Conservation (phyloP, 805 yeast species). For the Kluyveromyces wickerhamii region DNA sequence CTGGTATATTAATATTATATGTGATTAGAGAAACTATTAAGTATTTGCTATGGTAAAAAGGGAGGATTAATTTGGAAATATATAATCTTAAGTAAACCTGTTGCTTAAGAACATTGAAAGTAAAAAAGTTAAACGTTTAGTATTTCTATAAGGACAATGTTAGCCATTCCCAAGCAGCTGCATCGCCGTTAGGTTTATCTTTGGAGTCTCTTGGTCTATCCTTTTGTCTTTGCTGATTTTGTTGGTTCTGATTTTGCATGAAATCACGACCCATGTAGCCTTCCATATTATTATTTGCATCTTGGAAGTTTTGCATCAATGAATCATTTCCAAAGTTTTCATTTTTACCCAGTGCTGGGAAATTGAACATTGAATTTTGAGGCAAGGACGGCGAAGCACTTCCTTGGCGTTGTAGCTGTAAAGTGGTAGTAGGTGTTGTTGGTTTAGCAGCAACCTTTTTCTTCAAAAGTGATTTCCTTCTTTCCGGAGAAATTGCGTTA, state of each 20-base stretch:
- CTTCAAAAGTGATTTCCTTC: slow-evolving; percentile 1
- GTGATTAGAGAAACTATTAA: no score
- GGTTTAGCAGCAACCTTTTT: neutral
- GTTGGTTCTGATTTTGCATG: neutral
- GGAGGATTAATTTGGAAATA: no score
- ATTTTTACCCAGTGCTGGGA: neutral
- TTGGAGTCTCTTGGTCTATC: neutral
- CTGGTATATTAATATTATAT: no score
- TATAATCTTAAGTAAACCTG: slow-evolving; percentile 4
- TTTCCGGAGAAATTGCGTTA: slow-evolving; percentile 3
- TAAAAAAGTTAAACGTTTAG: neutral
- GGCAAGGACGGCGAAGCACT: slow-evolving; percentile 2
- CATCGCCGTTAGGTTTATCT: slow-evolving; percentile 6
- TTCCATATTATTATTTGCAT: no score
- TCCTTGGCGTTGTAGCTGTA: slow-evolving; percentile 1
- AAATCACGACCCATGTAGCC: slow-evolving; percentile 1
- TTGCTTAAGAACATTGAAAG: slow-evolving; percentile 1
- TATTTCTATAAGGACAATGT: slow-evolving; percentile 8
- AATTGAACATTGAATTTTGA: neutral
- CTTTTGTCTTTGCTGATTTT: neutral
- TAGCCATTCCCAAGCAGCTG: slow-evolving; percentile 11
- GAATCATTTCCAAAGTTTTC: neutral
- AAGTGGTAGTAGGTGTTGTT: neutral
- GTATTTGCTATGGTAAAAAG: no score
- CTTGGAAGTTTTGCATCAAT: neutral